These are phyloP conservation scores for Saksenaea vasiformis DNA, from an alignment of 371 early-diverging fungal genomes.

Conservation along the genomic window DNA sequence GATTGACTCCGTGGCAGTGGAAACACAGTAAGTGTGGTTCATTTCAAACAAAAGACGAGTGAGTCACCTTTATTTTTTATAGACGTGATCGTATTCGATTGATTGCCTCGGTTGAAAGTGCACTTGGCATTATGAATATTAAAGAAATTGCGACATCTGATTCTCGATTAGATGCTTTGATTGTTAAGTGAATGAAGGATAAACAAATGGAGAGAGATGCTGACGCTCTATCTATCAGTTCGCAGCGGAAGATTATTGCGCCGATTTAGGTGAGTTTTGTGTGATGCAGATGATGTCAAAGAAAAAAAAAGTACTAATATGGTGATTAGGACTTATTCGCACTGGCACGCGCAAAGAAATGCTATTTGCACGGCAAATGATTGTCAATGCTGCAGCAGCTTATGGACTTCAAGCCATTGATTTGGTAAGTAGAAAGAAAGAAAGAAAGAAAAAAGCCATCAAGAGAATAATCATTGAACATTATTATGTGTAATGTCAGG, in stretches of 20 bases:
- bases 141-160: conserved; percentile 77
- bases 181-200: conserved; percentile 46
- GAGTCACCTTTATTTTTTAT: not conserved
- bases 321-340: conserved; percentile 62
- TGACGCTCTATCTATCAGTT: conserved; percentile 47
- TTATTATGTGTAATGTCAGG: conserved; percentile 42
- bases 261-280: conserved; percentile 66
- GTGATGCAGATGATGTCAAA: not conserved
- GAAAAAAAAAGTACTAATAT: not conserved
- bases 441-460: no score
- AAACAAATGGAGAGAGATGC: not conserved
- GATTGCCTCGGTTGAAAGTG: conserved; percentile 88
- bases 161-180: conserved; percentile 73
- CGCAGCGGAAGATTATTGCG: conserved; percentile 95
- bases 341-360: conserved; percentile 75
- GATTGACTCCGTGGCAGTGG: conserved; percentile 78
- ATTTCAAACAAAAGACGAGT: not conserved
- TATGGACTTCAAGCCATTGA: conserved; percentile 89
- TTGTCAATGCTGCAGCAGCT: conserved; percentile 83
- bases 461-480: no score
- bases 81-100: conserved; percentile 72
- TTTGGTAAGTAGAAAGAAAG: conserved; percentile 52
- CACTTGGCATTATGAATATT: conserved; percentile 82
- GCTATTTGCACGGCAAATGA: conserved; percentile 74
- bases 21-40: conserved; percentile 55